Evolutionary conservation across 352 stramenopile genomes (phyloP).

Genomic region (Phytopythium cucurbitacearum): DNA sequence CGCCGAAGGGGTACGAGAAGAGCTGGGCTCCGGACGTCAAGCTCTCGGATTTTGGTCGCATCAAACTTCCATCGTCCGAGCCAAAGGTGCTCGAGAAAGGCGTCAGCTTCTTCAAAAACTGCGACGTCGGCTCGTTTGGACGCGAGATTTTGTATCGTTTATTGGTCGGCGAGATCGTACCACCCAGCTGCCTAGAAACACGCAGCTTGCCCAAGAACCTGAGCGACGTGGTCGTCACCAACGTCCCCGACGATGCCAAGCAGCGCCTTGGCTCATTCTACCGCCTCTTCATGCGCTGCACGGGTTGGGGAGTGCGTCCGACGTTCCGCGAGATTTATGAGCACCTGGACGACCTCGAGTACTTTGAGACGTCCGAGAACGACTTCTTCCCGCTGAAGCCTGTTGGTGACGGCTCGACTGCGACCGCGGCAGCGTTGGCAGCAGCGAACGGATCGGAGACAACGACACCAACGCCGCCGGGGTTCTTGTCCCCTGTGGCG

Average conservation of each 20-base stretch:
- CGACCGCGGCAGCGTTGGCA: neutral
- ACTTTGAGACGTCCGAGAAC: constrained; percentile 76
- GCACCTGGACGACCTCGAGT: constrained; percentile 70
- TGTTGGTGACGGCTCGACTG: constrained; percentile 9
- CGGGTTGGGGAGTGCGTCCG: constrained; percentile 71
- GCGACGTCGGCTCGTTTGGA: constrained; percentile 71
- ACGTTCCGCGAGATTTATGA: constrained; percentile 79
- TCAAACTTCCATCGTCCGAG: constrained; percentile 61
- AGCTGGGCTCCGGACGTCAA: constrained; percentile 83
- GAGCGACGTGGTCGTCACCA: constrained; percentile 67
- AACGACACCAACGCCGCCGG: constrained; percentile 7
- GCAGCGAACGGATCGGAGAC: neutral
- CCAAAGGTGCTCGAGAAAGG: constrained; percentile 61
- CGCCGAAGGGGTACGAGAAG: constrained; percentile 73
- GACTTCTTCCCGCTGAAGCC: constrained; percentile 77
- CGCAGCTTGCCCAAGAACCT: constrained; percentile 71
- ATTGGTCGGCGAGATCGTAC: constrained; percentile 77
- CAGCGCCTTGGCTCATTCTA: constrained; percentile 61
- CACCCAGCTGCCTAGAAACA: constrained; percentile 62
- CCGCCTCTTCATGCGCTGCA: constrained; percentile 68
- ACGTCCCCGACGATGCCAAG: constrained; percentile 51
- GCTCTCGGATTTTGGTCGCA: constrained; percentile 79
- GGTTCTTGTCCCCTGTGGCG: constrained; percentile 56
- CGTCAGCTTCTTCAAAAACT: constrained; percentile 87
- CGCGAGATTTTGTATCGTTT: constrained; percentile 77